Conservation (phyloP, 225 moss, liverwort and hornwort species). For the Climacium dendroides region DNA sequence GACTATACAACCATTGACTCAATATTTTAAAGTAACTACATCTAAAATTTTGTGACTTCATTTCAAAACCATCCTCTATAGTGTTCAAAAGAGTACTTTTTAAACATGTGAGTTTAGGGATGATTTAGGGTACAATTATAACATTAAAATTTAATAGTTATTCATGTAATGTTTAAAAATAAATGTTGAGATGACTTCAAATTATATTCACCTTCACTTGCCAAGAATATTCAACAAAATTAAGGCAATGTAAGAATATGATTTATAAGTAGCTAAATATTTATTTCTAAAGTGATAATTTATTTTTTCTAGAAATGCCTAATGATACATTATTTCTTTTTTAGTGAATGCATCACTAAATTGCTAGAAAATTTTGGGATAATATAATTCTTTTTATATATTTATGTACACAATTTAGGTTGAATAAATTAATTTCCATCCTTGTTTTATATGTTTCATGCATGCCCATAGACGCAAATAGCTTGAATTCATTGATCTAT, state of each 20-base stretch:
- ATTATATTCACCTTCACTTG: not conserved
- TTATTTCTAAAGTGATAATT: not conserved
- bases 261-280: not conserved
- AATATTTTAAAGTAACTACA: not conserved
- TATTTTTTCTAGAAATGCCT: too few species aligned
- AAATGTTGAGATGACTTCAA: not conserved
- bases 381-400: too few species aligned
- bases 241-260: not conserved
- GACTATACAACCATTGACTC: not conserved
- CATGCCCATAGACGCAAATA: not conserved
- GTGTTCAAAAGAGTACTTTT: not conserved
- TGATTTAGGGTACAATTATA: too few species aligned
- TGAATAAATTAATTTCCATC: not conserved
- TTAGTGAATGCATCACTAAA: not conserved
- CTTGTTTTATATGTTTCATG: not conserved
- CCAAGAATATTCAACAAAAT: not conserved
- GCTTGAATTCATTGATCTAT: not conserved
- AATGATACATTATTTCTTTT: not conserved
- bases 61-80: not conserved
- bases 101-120: rapidly evolving
- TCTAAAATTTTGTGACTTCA: not conserved
- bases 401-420: too few species aligned
- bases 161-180: not conserved
- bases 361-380: too few species aligned
- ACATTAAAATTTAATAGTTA: not conserved